Conservation (phyloP, 179 eudicot species). For the Dionaea muscipula region DNA sequence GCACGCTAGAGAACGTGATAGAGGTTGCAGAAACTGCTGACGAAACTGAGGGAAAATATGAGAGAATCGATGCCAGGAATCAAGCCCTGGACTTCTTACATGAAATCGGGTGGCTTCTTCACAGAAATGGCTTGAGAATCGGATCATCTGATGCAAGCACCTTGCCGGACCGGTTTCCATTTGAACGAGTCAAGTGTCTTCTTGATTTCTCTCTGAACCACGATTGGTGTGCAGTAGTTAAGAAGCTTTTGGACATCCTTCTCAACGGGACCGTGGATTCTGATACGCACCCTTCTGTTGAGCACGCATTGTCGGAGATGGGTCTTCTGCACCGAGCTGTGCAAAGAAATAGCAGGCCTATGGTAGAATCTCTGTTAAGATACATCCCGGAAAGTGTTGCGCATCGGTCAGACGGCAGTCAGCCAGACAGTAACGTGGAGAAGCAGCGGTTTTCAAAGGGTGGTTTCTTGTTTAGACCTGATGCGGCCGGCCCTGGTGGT, state of each 20-base stretch:
- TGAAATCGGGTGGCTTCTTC: slow-evolving; percentile 96
- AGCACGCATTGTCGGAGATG: slow-evolving; percentile 39
- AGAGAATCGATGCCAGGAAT: slow-evolving; percentile 19
- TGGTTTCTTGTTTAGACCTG: slow-evolving; percentile 58
- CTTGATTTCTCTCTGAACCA: slow-evolving; percentile 59
- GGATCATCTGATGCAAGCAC: slow-evolving; percentile 25
- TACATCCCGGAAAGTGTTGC: slow-evolving; percentile 25
- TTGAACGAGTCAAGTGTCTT: slow-evolving; percentile 56
- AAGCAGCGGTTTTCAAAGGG: slow-evolving; percentile 12
- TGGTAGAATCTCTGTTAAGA: slow-evolving; percentile 57
- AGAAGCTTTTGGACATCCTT: slow-evolving; percentile 47
- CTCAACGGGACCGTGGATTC: slow-evolving; percentile 46
- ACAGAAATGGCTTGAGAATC: slow-evolving; percentile 27
- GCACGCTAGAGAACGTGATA: slow-evolving; percentile 57
- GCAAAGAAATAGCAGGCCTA: slow-evolving; percentile 38
- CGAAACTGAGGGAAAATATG: slow-evolving; percentile 18
- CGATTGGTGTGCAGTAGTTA: slow-evolving; percentile 71
- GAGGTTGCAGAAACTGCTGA: slow-evolving; percentile 25
- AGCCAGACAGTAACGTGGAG: no score
- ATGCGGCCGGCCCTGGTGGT: slow-evolving; percentile 49
- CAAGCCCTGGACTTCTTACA: slow-evolving; percentile 62
- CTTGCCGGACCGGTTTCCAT: slow-evolving; percentile 38
- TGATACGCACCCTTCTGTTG: slow-evolving; percentile 31
- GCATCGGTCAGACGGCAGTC: slow-evolving; percentile 13
- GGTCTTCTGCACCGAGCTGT: slow-evolving; percentile 72